These are phyloP conservation scores for Sclerotinia minor DNA, from an alignment of 2,329 filamentous ascomycete species.

Conservation along the genomic window DNA sequence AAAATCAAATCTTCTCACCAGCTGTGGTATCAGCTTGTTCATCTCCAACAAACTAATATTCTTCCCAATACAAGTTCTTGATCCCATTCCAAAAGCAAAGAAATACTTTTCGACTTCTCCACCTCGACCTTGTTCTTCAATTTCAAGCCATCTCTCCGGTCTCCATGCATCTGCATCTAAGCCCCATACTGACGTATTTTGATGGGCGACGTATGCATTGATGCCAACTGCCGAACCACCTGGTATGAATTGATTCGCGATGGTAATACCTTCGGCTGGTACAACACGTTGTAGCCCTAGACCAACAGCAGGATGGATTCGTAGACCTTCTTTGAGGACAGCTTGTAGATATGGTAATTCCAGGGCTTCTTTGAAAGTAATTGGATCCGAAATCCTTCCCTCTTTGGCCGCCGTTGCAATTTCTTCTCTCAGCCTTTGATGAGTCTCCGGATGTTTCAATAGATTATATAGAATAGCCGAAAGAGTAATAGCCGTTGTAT, in stretches of 20 bases:
- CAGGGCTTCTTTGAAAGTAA: slow-evolving; percentile 46
- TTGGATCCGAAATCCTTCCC: slow-evolving; percentile 34
- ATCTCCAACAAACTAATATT: slow-evolving; percentile 50
- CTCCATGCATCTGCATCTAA: slow-evolving; percentile 50
- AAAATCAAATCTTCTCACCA: slow-evolving; percentile 40
- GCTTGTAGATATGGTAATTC: slow-evolving; percentile 51
- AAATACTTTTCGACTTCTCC: slow-evolving; percentile 50
- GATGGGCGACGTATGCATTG: slow-evolving; percentile 41
- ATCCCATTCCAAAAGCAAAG: slow-evolving; percentile 45
- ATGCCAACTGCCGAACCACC: slow-evolving; percentile 42
- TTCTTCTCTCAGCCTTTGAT: slow-evolving; percentile 40
- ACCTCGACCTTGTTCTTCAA: slow-evolving; percentile 46
- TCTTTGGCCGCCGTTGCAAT: slow-evolving; percentile 37
- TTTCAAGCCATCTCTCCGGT: slow-evolving; percentile 53
- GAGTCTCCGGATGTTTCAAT: slow-evolving; percentile 40
- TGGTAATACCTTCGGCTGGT: slow-evolving; percentile 46
- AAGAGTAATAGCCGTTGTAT: slow-evolving; percentile 53
- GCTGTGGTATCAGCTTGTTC: slow-evolving; percentile 46
- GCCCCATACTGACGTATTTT: slow-evolving; percentile 51
- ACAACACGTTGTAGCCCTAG: slow-evolving; percentile 53
- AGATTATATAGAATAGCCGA: slow-evolving; percentile 49
- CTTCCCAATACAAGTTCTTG: slow-evolving; percentile 48
- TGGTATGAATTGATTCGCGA: slow-evolving; percentile 47
- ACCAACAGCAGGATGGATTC: slow-evolving; percentile 52
- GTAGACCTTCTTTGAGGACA: slow-evolving; percentile 53